Base-by-base conservation (phyloP, 805 yeast species). In the Hyphopichia homilentoma region DNA sequence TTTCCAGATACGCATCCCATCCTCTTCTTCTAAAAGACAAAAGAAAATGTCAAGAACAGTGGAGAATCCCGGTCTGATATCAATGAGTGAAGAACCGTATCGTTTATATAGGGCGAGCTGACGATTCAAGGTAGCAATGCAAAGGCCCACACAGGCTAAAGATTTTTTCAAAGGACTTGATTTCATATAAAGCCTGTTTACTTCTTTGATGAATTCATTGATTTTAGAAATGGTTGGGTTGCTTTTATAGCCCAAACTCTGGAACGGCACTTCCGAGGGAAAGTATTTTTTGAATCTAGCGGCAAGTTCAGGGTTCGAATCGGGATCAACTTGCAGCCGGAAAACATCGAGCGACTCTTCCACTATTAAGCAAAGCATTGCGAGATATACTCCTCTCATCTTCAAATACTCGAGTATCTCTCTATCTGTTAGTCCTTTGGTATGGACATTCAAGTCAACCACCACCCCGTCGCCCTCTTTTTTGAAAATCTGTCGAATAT, bases 271-370 rank as follows among this genome's bases (percentile, higher is more conserved):
- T 28, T 52, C 60, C 4, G 43, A n/a, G 1, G 62, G 65, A 35
- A 60, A 61, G 12, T 50, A 31, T 12, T 20, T 5, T 22, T 38
- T 38, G 26, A 54, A 59, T 29, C 35, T 29, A 8, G 21, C 14
- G 8, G 37, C 32, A 3, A 30, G 30, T 7, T 36, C 42, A 14
- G 43, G 43, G 11, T 33, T 33, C 15, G 29, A 19, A 7, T 30
- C 36, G 8, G 25, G 7, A 4, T 30, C 30, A 7, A 40, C 21
- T 7, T 31, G 33, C 29, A 15, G 28, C 21, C 50, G 34, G 16
- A 59, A 35, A 9, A 38, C 25, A 8, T 50, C 54, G 13, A 60
- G 41, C 2, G 58, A 34, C 32, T 63, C 68, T 27, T 59, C 61
- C 3, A 61, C 44, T 1, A 63, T 45, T 12, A 65, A 29, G 1